A percentile compares a stretch with the other conserved stretches of the same genome.
Conservation (phyloP, 306 rosid species). For the Cicer cuneatum region DNA sequence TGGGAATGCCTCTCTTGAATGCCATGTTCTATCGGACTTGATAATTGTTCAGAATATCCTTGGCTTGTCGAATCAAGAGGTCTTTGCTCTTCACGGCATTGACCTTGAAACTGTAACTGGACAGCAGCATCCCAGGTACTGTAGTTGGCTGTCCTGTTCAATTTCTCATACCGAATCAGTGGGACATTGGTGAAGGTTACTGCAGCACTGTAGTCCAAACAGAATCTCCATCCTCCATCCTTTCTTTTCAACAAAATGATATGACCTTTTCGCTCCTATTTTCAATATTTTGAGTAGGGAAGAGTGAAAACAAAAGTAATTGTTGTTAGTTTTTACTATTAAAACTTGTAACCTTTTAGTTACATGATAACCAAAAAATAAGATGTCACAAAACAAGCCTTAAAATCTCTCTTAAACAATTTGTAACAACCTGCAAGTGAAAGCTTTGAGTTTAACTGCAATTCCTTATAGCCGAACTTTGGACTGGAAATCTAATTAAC, state of each 20-base stretch:
- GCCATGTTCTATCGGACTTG: background rate
- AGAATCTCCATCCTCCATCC: background rate
- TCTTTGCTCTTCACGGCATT: background rate
- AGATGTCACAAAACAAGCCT: background rate
- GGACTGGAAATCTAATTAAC: background rate
- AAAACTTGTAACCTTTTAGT: background rate
- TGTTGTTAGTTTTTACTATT: background rate
- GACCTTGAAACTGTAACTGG: background rate
- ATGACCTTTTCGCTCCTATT: background rate
- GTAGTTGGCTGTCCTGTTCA: background rate
- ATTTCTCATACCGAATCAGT: too few species aligned
- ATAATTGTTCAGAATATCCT: background rate
- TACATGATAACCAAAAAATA: background rate
- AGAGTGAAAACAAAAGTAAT: background rate
- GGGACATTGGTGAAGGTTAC: conserved; percentile 4
- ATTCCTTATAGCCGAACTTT: background rate
- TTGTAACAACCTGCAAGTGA: conserved; percentile 1
- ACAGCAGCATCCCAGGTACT: background rate
- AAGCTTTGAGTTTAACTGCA: conserved; percentile 23
- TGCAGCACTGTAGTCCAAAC: background rate
- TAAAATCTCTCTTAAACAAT: background rate
- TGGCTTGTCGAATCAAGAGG: background rate
- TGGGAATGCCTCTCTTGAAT: conserved; percentile 2
- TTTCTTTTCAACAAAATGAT: background rate
- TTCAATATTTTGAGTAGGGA: background rate